A percentile compares a stretch with the other conserved stretches of the same genome.
These are phyloP conservation scores for Starmerella vaccinii DNA, from an alignment of 805 yeast genomes.

Conservation along the genomic window DNA sequence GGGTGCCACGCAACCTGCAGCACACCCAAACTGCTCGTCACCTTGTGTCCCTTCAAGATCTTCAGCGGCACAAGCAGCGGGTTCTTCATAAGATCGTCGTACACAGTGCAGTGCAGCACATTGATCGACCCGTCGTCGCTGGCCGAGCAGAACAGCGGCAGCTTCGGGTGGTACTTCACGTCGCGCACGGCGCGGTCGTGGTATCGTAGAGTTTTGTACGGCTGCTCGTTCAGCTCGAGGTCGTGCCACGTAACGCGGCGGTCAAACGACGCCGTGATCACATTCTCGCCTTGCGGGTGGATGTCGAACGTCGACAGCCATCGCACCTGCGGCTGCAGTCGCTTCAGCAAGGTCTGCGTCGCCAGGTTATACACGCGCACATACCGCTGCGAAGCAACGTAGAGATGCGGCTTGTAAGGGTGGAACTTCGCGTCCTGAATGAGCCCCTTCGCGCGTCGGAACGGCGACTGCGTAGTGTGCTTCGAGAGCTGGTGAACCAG, in stretches of 20 bases:
- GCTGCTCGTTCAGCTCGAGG: slow-evolving; percentile 75
- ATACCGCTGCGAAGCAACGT: slow-evolving; percentile 89
- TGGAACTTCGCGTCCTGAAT: slow-evolving; percentile 95
- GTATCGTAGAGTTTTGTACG: slow-evolving; percentile 89
- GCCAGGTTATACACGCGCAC: slow-evolving; percentile 83
- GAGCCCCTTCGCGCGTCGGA: slow-evolving; percentile 83
- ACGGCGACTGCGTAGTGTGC: slow-evolving; percentile 92
- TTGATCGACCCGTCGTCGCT: slow-evolving; percentile 90
- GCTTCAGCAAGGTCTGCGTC: slow-evolving; percentile 72
- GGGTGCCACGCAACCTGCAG: slow-evolving; percentile 92
- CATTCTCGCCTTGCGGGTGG: slow-evolving; percentile 93
- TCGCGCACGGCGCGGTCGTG: slow-evolving; percentile 91
- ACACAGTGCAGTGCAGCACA: slow-evolving; percentile 92
- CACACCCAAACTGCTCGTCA: slow-evolving; percentile 72
- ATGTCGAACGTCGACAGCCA: slow-evolving; percentile 87
- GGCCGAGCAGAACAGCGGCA: slow-evolving; percentile 89
- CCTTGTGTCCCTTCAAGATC: slow-evolving; percentile 82
- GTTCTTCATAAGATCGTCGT: slow-evolving; percentile 89
- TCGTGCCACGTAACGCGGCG: slow-evolving; percentile 97
- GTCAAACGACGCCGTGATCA: slow-evolving; percentile 85
- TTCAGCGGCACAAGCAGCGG: slow-evolving; percentile 93
- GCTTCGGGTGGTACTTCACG: slow-evolving; percentile 71
- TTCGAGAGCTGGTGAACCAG: slow-evolving; percentile 89
- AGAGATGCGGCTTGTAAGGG: slow-evolving; percentile 87
- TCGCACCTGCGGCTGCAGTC: slow-evolving; percentile 88